These are phyloP conservation scores for Boletus vinaceobasis DNA, from an alignment of 768 basidiomycete species.

Conservation along the genomic window DNA sequence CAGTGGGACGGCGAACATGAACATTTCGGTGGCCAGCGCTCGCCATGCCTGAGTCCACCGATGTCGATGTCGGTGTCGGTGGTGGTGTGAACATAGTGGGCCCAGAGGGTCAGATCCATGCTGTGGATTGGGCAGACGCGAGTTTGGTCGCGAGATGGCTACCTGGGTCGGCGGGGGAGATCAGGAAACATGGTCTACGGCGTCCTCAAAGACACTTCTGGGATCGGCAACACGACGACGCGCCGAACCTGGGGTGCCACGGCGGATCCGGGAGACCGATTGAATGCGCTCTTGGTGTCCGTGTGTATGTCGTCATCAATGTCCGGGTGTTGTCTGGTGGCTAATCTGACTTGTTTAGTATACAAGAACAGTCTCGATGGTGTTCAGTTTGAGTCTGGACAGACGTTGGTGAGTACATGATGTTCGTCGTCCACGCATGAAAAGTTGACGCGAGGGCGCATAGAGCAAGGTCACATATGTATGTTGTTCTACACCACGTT, in stretches of 20 bases:
- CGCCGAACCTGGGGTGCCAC: too few relatives aligned
- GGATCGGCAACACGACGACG: not conserved
- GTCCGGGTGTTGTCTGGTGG: not conserved
- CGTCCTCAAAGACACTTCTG: not conserved
- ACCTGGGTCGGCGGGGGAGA: not conserved
- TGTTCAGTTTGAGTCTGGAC: not conserved
- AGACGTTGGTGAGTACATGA: not conserved
- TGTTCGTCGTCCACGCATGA: not conserved
- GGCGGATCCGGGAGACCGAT: not conserved
- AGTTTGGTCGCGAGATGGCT: not conserved
- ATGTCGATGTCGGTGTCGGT: too few relatives aligned
- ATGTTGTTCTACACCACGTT: not conserved
- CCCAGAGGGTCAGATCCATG: not conserved
- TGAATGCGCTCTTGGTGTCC: not conserved
- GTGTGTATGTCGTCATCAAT: not conserved
- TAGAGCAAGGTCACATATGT: not conserved
- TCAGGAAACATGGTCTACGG: not conserved
- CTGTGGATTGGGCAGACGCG: not conserved
- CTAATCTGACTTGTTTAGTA: not conserved
- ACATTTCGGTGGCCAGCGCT: not conserved
- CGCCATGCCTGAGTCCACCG: too few relatives aligned
- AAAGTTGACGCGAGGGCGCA: not conserved
- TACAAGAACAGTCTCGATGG: not conserved
- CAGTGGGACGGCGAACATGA: constrained; percentile 1
- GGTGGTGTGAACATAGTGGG: too few relatives aligned